Evolutionary conservation across 177 flowering plant species (phyloP), one percentile per base, ranked within the genome.

Genomic region (Vitis hybrid): DNA sequence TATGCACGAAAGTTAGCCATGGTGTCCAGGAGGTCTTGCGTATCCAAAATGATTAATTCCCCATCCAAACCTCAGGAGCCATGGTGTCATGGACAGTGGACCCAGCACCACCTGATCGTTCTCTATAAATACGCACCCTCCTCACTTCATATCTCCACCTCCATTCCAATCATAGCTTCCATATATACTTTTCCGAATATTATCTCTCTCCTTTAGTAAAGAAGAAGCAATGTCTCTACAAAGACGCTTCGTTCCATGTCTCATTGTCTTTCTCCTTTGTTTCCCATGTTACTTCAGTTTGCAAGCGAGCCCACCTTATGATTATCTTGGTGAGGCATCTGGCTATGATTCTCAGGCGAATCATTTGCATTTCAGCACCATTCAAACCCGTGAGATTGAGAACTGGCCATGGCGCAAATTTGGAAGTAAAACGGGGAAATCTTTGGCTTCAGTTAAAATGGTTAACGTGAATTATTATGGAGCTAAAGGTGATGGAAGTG

Each of bases 301-400:
- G 24, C 40, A 64, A 24, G 67, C 59, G 51, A 74, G 60, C 67
- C 75, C 77, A 64, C 71, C 62, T 55, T 56, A 62, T 52, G 32
- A 61, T 75, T 51, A 35, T 68, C 12, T 64, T 35, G 67, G 73
- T 18, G 62, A 63, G 51, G 56, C 69, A 50, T 52, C 67, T 49
- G 77, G 74, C 11, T 73, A 77, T 60, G 80, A 79, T 65, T 56
- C 74, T 51, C 62, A 11, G 14, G 78, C 79, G 10, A 80, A 82
- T 49, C 84, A 84, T 32, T 75, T 74, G 3, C 70, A 69, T 60
- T 72, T 69, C 6, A 76, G 77, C 62, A 60, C 67, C 52, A 21
- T 75, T 52, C 70, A 63, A 0, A 75, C 70, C 15, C 55, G 54
- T n/a, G 73, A 58, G 27, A 55, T 46, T 3, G 70, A 74, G 56